Conservation (phyloP, 2,329 filamentous ascomycete species). For the Colletotrichum musicola region DNA sequence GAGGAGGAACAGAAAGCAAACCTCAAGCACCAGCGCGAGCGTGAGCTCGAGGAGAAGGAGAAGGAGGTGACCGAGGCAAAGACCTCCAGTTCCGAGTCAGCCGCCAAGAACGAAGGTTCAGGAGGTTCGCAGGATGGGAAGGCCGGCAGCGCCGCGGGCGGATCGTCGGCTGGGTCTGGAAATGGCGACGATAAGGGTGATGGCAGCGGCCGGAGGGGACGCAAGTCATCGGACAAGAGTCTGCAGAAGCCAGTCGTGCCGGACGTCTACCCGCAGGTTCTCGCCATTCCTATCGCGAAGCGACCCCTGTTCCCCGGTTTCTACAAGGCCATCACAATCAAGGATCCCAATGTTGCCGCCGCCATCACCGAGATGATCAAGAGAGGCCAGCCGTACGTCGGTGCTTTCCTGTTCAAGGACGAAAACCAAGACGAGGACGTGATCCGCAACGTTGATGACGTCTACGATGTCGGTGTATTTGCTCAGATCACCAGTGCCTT, state of each 20-base stretch:
- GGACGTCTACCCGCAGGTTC: constrained; percentile 96
- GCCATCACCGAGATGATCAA: constrained; percentile 98
- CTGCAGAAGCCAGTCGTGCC: constrained; percentile 91
- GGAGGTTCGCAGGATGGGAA: constrained; percentile 64
- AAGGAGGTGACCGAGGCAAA: constrained; percentile 59
- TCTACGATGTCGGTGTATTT: constrained; percentile 96
- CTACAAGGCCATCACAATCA: constrained; percentile 98
- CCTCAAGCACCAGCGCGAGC: constrained; percentile 58
- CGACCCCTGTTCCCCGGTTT: constrained; percentile 96
- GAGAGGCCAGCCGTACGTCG: constrained; percentile 95
- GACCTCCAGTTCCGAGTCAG: constrained; percentile 56
- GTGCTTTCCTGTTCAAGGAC: constrained; percentile 96
- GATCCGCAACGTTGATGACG: constrained; percentile 90
- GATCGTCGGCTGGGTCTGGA: constrained; percentile 60
- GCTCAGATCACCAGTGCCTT: constrained; percentile 98
- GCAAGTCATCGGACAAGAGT: constrained; percentile 77
- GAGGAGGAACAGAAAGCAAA: constrained; percentile 67
- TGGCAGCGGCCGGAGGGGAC: constrained; percentile 75
- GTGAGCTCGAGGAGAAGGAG: constrained; percentile 56
- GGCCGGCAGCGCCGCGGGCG: constrained; percentile 68
- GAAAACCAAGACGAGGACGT: constrained; percentile 94
- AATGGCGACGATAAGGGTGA: constrained; percentile 60
- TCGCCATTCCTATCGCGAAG: constrained; percentile 96
- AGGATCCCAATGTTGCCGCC: constrained; percentile 89
- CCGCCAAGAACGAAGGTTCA: constrained; percentile 58